Evolutionary conservation across 1,284 basidiomycete species (phyloP).

Genomic region (Sporisorium exsertum): DNA sequence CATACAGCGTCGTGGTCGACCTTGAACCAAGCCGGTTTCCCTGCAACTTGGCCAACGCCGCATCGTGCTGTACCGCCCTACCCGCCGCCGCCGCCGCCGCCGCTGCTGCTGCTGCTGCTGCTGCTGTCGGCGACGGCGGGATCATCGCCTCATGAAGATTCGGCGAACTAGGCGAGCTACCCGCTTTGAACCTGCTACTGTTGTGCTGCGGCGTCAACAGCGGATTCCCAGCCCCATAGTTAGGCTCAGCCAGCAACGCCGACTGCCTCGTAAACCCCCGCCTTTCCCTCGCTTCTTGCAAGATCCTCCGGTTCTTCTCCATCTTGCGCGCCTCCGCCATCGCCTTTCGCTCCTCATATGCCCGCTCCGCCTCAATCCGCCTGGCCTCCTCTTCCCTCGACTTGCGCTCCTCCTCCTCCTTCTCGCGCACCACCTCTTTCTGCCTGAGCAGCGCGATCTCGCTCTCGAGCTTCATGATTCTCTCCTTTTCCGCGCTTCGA

Average conservation of each 20-base stretch:
- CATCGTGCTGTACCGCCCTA: slow-evolving; percentile 17
- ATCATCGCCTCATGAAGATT: slow-evolving; percentile 13
- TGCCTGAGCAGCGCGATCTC: slow-evolving; percentile 31
- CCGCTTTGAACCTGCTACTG: slow-evolving; percentile 9
- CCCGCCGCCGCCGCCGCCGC: background rate
- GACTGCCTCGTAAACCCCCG: slow-evolving; percentile 36
- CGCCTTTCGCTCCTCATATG: slow-evolving; percentile 26
- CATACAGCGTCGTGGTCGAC: slow-evolving; percentile 21
- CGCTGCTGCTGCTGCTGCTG: no score
- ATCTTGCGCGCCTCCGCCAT: slow-evolving; percentile 24
- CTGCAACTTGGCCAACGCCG: slow-evolving; percentile 25
- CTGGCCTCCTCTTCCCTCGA: slow-evolving; percentile 31
- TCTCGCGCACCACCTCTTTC: slow-evolving; percentile 30
- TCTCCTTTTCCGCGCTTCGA: slow-evolving; percentile 30
- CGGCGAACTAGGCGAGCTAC: slow-evolving; percentile 33
- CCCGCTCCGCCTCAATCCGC: slow-evolving; percentile 31
- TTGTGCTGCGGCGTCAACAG: slow-evolving; percentile 13
- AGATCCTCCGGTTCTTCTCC: slow-evolving; percentile 37
- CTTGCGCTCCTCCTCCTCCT: slow-evolving; percentile 36
- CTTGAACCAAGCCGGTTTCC: slow-evolving; percentile 10
- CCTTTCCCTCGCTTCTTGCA: slow-evolving; percentile 50
- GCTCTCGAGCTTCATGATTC: slow-evolving; percentile 38
- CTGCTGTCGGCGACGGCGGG: background rate
- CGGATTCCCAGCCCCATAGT: slow-evolving; percentile 48
- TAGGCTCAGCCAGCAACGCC: slow-evolving; percentile 33